Conservation (phyloP, 129 eudicot genomes). For the Helianthus tuberosus region DNA sequence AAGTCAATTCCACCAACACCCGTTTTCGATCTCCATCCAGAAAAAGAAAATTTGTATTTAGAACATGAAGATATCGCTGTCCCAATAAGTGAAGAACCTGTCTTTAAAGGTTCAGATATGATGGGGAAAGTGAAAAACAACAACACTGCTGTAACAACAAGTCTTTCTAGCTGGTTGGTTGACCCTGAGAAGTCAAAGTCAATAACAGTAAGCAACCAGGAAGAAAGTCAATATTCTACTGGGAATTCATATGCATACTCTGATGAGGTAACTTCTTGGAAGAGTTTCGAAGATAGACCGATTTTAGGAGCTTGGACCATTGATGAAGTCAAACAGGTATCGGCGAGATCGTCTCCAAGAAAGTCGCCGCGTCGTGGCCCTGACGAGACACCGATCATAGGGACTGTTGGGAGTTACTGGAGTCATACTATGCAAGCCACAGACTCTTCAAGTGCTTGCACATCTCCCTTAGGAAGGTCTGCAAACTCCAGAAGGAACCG, state of each 20-base stretch:
- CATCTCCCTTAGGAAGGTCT: conserved; percentile 26
- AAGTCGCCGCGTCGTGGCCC: conserved; percentile 48
- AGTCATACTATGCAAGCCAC: conserved; percentile 47
- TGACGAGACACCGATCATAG: conserved; percentile 60
- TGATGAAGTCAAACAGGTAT: conserved; percentile 46
- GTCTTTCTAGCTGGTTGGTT: conserved; percentile 84
- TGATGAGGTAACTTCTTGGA: conserved; percentile 46
- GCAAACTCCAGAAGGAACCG: conserved; percentile 35
- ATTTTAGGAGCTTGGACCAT: conserved; percentile 61
- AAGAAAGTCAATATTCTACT: conserved; percentile 43
- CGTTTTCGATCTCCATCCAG: conserved; percentile 19
- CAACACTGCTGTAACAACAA: conserved; percentile 50
- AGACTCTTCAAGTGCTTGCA: conserved; percentile 38
- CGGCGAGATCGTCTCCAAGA: conserved; percentile 51
- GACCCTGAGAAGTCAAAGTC: conserved; percentile 41
- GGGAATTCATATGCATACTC: conserved; percentile 46
- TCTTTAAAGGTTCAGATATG: conserved; percentile 11
- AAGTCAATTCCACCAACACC: conserved; percentile 36
- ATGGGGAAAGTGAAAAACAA: conserved; percentile 20
- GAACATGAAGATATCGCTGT: conserved; percentile 29
- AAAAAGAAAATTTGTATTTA: conserved; percentile 56
- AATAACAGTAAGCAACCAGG: conserved; percentile 19
- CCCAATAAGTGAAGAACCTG: conserved; percentile 42
- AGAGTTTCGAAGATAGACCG: conserved; percentile 56
- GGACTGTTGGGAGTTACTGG: conserved; percentile 85